These are phyloP conservation scores for Bipolaris sorokiniana DNA, from an alignment of 2,329 filamentous ascomycete genomes.

Conservation along the genomic window DNA sequence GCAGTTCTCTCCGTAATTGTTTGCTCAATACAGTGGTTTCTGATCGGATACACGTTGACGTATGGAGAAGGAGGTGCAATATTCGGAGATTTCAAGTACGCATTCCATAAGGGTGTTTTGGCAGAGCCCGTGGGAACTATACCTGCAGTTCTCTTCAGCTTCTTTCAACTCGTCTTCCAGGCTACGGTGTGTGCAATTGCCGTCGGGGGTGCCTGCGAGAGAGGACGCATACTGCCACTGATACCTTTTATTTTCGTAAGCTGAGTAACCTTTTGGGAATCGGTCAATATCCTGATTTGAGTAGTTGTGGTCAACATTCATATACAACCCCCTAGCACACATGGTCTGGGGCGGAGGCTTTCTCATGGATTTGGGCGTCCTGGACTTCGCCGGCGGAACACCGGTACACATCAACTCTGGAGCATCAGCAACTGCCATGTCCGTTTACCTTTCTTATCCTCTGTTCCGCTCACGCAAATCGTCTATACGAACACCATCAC, in stretches of 20 bases:
- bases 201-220: constrained; percentile 57
- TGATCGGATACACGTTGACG: constrained; percentile 57
- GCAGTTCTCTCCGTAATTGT: constrained; percentile 55
- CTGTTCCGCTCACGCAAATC: constrained; percentile 56
- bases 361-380: constrained; percentile 52
- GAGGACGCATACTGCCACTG: constrained; percentile 55
- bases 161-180: constrained; percentile 59
- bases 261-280: background rate
- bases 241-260: constrained; percentile 56
- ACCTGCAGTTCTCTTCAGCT: constrained; percentile 58
- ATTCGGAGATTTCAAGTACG: constrained; percentile 55
- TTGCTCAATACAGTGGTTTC: constrained; percentile 60
- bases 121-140: constrained; percentile 58
- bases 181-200: constrained; percentile 60
- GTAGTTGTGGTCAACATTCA: constrained; percentile 57
- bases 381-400: constrained; percentile 57
- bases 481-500: constrained; percentile 53
- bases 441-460: constrained; percentile 59
- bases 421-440: constrained; percentile 54
- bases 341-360: constrained; percentile 59
- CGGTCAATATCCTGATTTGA: background rate
- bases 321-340: constrained; percentile 57
- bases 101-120: constrained; percentile 55
- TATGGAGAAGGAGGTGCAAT: constrained; percentile 56
- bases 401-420: constrained; percentile 46